Evolutionary conservation across 2,329 filamentous ascomycete genomes (phyloP).

Genomic region (Rutstroemia sydowiana): DNA sequence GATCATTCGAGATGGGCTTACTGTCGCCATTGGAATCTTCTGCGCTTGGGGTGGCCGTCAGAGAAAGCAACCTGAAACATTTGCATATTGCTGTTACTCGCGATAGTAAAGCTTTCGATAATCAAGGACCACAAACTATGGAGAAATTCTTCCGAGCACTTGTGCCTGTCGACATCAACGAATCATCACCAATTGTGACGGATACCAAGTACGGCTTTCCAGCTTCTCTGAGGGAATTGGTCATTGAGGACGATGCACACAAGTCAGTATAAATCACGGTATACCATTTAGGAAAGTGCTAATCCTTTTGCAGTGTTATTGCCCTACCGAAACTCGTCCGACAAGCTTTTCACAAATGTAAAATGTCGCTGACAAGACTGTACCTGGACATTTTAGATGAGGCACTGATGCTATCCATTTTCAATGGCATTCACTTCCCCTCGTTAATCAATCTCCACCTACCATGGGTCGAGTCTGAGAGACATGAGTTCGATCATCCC

Average conservation of each 20-base stretch:
- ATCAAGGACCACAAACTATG: slow-evolving; percentile 5
- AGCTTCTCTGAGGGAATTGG: slow-evolving; percentile 4
- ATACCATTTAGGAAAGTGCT: neutral
- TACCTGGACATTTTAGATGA: slow-evolving; percentile 10
- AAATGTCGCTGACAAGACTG: slow-evolving; percentile 1
- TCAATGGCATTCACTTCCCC: slow-evolving; percentile 2
- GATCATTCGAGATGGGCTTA: slow-evolving; percentile 7
- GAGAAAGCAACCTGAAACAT: slow-evolving; percentile 6
- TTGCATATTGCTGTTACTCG: slow-evolving; percentile 9
- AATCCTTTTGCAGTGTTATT: slow-evolving; percentile 1
- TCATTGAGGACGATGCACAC: slow-evolving; percentile 11
- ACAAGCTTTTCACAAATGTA: slow-evolving; percentile 8
- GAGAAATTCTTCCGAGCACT: slow-evolving; percentile 3
- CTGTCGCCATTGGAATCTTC: slow-evolving; percentile 9
- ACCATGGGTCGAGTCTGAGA: slow-evolving; percentile 8
- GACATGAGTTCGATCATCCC: slow-evolving; percentile 10
- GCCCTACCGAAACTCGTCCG: slow-evolving; percentile 5
- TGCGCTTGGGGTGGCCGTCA: slow-evolving; percentile 4
- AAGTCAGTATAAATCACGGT: neutral
- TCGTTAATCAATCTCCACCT: slow-evolving; percentile 5
- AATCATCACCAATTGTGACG: slow-evolving; percentile 1
- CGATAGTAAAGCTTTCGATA: slow-evolving; percentile 5
- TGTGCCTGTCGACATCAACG: slow-evolving; percentile 7
- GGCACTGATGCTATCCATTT: neutral
- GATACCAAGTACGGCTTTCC: slow-evolving; percentile 6